phyloP scores from a whole-genome alignment of 495 filamentous ascomycete genomes.

The Cudoniella acicularis region DNA sequence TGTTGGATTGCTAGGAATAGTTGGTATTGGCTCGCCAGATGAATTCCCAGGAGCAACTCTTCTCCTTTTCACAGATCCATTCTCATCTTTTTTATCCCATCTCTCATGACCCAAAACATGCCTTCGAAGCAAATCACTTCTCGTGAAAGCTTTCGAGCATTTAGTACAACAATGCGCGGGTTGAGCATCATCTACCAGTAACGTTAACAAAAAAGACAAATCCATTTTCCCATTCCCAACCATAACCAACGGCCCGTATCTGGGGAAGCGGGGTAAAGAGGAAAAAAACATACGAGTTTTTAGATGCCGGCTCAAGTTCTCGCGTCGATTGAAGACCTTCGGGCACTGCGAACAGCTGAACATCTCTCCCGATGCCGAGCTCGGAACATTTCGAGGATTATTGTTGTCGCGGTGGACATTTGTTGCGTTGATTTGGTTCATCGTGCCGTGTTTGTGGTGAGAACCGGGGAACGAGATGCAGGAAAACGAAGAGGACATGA shows the following conservation, averaged over 20 bases:
- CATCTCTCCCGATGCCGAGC: background rate
- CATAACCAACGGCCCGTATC: too few species aligned
- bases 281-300: constrained; percentile 20
- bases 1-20: background rate
- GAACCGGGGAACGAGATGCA: background rate
- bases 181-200: background rate
- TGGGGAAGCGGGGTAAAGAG: too few species aligned
- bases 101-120: constrained; percentile 10
- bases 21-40: background rate
- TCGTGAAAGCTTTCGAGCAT: constrained; percentile 14
- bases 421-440: background rate
- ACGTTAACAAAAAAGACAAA: background rate
- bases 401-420: background rate
- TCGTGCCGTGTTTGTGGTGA: background rate
- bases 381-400: background rate
- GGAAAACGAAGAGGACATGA: background rate
- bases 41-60: background rate
- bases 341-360: constrained; percentile 12
- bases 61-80: constrained; percentile 1
- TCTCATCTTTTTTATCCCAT: constrained; percentile 4
- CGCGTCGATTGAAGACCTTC: constrained; percentile 10
- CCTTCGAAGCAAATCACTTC: constrained; percentile 13
- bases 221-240: background rate
- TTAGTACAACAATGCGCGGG: constrained; percentile 10
- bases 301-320: constrained; percentile 19